These are phyloP conservation scores for Trichocladium antarcticum DNA, from an alignment of 495 filamentous ascomycete genomes.

Conservation along the genomic window DNA sequence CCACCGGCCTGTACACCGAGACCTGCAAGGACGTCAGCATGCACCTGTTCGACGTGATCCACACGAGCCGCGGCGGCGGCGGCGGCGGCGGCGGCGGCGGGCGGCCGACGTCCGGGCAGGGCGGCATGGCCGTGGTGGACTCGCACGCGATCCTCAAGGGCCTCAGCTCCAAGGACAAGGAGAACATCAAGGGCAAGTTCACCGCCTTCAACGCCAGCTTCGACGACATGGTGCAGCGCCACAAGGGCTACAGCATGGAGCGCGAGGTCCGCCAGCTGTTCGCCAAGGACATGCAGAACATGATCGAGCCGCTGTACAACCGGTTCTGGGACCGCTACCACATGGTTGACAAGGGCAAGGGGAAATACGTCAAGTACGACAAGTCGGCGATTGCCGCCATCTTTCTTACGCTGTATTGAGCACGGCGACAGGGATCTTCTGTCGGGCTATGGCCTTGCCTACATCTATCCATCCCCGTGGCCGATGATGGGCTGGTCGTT, in stretches of 20 bases:
- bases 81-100: slow-evolving; percentile 10
- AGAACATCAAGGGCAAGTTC: slow-evolving; percentile 94
- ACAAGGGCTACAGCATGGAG: slow-evolving; percentile 76
- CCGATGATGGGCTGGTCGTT: no score
- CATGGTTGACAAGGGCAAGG: slow-evolving; percentile 90
- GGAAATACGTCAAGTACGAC: slow-evolving; percentile 96
- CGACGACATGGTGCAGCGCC: slow-evolving; percentile 71
- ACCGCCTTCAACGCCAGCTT: slow-evolving; percentile 77
- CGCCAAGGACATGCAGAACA: slow-evolving; percentile 68
- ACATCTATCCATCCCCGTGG: no score
- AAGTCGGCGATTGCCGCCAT: slow-evolving; percentile 53
- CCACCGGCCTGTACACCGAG: slow-evolving; percentile 68
- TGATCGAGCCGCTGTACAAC: slow-evolving; percentile 88
- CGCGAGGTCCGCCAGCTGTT: slow-evolving; percentile 71
- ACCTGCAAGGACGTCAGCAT: slow-evolving; percentile 79
- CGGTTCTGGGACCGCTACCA: slow-evolving; percentile 97
- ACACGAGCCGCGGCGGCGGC: slow-evolving; percentile 55
- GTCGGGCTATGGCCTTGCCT: no score
- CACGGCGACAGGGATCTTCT: no score
- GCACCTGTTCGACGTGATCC: slow-evolving; percentile 80
- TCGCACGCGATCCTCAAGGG: slow-evolving; percentile 72
- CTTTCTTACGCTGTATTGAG: slow-evolving; percentile 37
- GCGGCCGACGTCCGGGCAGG: slow-evolving; percentile 57
- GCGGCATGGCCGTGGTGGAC: slow-evolving; percentile 49
- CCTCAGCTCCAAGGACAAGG: slow-evolving; percentile 78